These are phyloP conservation scores for Lichtheimia hyalospora DNA, from an alignment of 371 early-diverging fungal species.

Conservation along the genomic window DNA sequence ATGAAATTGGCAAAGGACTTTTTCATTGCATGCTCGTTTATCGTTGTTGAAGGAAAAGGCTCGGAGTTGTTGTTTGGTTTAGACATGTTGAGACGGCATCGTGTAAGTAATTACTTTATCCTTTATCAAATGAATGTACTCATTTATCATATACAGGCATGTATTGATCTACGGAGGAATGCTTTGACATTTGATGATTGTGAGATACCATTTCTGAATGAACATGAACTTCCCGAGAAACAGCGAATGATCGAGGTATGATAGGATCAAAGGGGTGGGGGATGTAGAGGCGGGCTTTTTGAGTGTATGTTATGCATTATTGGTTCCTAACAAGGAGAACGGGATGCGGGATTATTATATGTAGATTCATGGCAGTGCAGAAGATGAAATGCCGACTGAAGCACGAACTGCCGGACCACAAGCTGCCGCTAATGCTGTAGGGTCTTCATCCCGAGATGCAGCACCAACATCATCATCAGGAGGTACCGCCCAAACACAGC, in stretches of 20 bases:
- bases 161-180: conserved; percentile 87
- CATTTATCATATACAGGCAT: conserved; percentile 51
- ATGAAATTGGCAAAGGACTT: conserved; percentile 75
- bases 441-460: conserved; percentile 13
- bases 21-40: conserved; percentile 85
- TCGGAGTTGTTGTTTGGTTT: conserved; percentile 93
- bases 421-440: conserved; percentile 28
- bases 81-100: conserved; percentile 90
- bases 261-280: conserved; percentile 18
- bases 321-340: neutral
- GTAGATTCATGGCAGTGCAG: conserved; percentile 40
- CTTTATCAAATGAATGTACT: neutral
- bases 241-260: conserved; percentile 52
- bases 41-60: conserved; percentile 92
- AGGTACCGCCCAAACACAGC: conserved; percentile 1
- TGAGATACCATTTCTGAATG: conserved; percentile 85
- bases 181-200: conserved; percentile 79
- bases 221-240: conserved; percentile 86
- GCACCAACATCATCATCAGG: conserved; percentile 14
- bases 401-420: conserved; percentile 33
- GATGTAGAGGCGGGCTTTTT: conserved; percentile 1
- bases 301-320: neutral
- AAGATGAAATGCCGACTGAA: conserved; percentile 42
- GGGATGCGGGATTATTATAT: neutral
- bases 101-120: conserved; percentile 20